Evolutionary conservation across 1,284 basidiomycete species (phyloP).

Genomic region (Fomitopsis palustris): DNA sequence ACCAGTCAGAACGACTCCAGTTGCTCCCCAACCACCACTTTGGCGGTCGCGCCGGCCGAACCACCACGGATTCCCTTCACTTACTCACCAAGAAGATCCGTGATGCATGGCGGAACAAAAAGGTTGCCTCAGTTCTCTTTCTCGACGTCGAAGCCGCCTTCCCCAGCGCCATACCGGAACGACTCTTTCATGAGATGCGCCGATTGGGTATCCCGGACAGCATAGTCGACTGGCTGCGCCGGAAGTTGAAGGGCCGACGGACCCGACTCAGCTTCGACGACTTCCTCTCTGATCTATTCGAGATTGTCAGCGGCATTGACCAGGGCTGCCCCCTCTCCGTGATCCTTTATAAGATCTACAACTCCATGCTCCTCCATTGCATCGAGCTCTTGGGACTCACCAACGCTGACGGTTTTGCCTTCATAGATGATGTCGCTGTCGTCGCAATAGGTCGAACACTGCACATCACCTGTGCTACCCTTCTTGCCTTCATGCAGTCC

Average conservation of each 20-base stretch:
- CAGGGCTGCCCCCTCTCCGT: slow-evolving; percentile 34
- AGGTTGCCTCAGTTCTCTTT: slow-evolving; percentile 29
- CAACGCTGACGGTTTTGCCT: slow-evolving; percentile 16
- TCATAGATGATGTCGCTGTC: slow-evolving; percentile 27
- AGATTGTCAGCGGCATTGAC: slow-evolving; percentile 27
- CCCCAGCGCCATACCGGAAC: too few relatives aligned
- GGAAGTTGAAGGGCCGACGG: slow-evolving; percentile 17
- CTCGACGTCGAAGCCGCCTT: slow-evolving; percentile 10
- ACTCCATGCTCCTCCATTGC: slow-evolving; percentile 23
- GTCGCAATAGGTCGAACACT: slow-evolving; percentile 13
- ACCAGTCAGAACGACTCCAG: not conserved
- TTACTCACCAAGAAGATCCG: slow-evolving; percentile 27
- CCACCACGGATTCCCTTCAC: slow-evolving; percentile 36
- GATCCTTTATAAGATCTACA: slow-evolving; percentile 33
- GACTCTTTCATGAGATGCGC: too few relatives aligned
- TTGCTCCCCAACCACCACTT: slow-evolving; percentile 30
- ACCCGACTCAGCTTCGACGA: slow-evolving; percentile 30
- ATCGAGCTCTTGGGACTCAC: slow-evolving; percentile 11
- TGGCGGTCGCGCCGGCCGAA: slow-evolving; percentile 31
- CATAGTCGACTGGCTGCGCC: slow-evolving; percentile 20
- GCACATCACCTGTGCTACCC: slow-evolving; percentile 12
- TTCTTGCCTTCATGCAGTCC: slow-evolving; percentile 17
- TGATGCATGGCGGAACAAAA: slow-evolving; percentile 29
- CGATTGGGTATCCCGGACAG: slow-evolving; percentile 23
- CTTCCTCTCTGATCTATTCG: slow-evolving; percentile 20